Conservation (phyloP, 345 rosid species). For the Dimocarpus longan region DNA sequence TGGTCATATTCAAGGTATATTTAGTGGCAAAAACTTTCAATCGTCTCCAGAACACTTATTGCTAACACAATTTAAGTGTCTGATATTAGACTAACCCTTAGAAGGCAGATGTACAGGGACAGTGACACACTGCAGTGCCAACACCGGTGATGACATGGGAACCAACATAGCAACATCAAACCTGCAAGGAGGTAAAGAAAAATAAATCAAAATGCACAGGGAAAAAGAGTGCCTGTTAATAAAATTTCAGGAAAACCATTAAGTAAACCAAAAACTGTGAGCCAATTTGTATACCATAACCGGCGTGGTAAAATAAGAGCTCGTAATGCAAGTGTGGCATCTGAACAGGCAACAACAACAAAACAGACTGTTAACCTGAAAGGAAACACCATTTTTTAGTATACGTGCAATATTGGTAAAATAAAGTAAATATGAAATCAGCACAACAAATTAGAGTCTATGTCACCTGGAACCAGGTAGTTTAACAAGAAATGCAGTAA, state of each 20-base stretch:
- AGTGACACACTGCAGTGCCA: slow-evolving; percentile 72
- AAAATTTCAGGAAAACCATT: not conserved
- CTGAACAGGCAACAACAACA: slow-evolving; percentile 83
- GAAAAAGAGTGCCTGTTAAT: not conserved
- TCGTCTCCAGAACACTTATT: not conserved
- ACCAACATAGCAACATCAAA: slow-evolving; percentile 81
- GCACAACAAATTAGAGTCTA: not conserved
- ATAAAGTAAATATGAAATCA: slow-evolving; percentile 1
- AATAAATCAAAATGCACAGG: slow-evolving; percentile 2
- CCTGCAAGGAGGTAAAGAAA: slow-evolving; percentile 45
- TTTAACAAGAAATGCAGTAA: slow-evolving; percentile 89
- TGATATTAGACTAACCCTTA: slow-evolving; percentile 48
- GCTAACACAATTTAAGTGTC: not conserved
- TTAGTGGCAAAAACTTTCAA: not conserved
- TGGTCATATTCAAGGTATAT: not conserved
- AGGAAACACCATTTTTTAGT: slow-evolving; percentile 18
- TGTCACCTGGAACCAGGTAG: slow-evolving; percentile 72
- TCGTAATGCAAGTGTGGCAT: slow-evolving; percentile 82
- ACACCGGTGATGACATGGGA: slow-evolving; percentile 68
- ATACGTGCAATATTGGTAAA: not conserved
- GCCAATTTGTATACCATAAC: slow-evolving; percentile 64
- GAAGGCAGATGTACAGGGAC: slow-evolving; percentile 45
- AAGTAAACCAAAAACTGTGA: not conserved
- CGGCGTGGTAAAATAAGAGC: slow-evolving; percentile 84
- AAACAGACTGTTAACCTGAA: slow-evolving; percentile 86